Percentiles rank a stretch among this genome's conserved stretches.
Conservation (phyloP, 1,284 basidiomycete species). For the Cryptococcus depauperatus region DNA sequence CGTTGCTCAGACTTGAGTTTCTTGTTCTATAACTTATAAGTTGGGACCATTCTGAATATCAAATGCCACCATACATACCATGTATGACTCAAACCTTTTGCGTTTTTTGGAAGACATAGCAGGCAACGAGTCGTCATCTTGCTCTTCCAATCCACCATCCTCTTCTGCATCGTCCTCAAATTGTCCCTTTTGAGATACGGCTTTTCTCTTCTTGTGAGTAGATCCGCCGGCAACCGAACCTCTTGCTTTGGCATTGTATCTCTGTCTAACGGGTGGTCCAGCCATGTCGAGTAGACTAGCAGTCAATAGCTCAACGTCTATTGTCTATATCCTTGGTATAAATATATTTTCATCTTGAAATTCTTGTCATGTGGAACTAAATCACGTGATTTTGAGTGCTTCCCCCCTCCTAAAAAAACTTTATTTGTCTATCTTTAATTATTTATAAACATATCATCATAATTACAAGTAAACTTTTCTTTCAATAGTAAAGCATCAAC, state of each 20-base stretch:
- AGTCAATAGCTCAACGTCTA: too few relatives aligned
- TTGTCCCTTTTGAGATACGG: conserved; percentile 24
- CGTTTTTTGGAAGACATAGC: conserved; percentile 45
- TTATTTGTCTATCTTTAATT: too few relatives aligned
- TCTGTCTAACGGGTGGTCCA: conserved; percentile 34
- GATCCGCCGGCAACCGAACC: conserved; percentile 38
- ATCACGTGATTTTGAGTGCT: too few relatives aligned
- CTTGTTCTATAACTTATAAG: conserved; percentile 31
- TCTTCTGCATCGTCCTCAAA: conserved; percentile 42
- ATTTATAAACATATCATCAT: too few relatives aligned
- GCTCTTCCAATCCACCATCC: conserved; percentile 25
- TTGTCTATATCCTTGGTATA: too few relatives aligned
- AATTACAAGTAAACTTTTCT: too few relatives aligned
- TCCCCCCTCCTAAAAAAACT: too few relatives aligned
- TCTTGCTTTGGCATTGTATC: conserved; percentile 43
- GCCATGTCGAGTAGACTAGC: too few relatives aligned
- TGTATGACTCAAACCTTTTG: conserved; percentile 45
- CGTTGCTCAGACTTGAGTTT: conserved; percentile 43
- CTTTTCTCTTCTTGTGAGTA: conserved; percentile 40
- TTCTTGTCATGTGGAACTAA: too few relatives aligned
- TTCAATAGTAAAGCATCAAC: too few relatives aligned
- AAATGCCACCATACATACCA: conserved; percentile 56
- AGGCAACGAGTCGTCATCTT: conserved; percentile 10
- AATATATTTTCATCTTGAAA: too few relatives aligned
- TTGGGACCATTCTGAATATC: conserved; percentile 36